Base-by-base conservation (phyloP, 805 yeast species). In the Cyberlindnera meyerae region DNA sequence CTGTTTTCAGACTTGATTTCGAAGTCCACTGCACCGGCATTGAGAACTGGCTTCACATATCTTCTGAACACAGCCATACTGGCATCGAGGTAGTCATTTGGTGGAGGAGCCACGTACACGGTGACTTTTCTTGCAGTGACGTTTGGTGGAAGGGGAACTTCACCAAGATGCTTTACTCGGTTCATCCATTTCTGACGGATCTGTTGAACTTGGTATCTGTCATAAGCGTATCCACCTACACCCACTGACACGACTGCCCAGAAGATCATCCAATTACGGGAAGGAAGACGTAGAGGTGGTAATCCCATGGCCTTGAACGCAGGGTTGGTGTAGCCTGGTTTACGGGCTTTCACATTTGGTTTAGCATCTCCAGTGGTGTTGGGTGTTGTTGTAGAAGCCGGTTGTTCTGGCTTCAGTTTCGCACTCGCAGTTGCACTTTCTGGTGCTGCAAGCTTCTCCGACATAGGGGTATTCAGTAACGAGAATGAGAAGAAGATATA, bases 51-150 rank as follows among this genome's bases (percentile, higher is more conserved):
- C 62, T 90, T 90, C 46, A 87, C 71, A 54, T 75, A 88, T 36
- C 79, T 75, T 47, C 86, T 73, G 68, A 89, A 86, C 36, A 84
- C 73, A 43, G 71, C 74, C 60, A 83, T 54, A 9, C 90, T 77
- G 39, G 78, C 81, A 28, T 80, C 93, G 33, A 90, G 62, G 49
- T 77, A 85, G 57, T 90, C 97, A 51, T 85, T 84, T 15, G 98
- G 97, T 8, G 97, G 97, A n/a, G 98, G 98, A 0, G 96, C 95
- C 39, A 89, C 73, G 57, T 80, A 89, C 2, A 93, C 78, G 2
- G 84, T 77, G 31, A 93, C 65, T 48, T 80, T 84, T 41, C 98
- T 71, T 2, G 96, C 86, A 15, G 72, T 51, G 36, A 70, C 68
- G 39, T 73, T 62, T 2, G 77, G 59, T 3, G 57, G 54, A 29